Base-by-base conservation (phyloP, 2,329 filamentous ascomycete genomes). In the Lecanoromycetidae sp. region DNA sequence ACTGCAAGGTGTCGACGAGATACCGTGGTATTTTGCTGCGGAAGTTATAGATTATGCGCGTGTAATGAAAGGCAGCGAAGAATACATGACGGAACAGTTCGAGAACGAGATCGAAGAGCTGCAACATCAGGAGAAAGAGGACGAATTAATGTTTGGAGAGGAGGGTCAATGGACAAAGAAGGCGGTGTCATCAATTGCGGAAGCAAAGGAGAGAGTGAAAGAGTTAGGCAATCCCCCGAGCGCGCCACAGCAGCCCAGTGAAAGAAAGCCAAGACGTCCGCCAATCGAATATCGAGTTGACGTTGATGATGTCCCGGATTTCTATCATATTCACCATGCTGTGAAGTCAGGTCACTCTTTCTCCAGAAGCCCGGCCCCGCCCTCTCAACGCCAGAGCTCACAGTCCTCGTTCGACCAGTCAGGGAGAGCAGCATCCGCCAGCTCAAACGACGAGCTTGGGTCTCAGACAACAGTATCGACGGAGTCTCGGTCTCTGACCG, bases 41-140 rank as follows among this genome's bases (percentile, higher is more conserved):
- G 93, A 94, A 57, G 87, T 94, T 29, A 75, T 93, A 60, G 91
- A 98, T 61, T 98, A 95, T 63, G 87, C 88, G 13, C 79, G 88
- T 32, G 82, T 96, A 46, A 94, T 98, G 85, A 94, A 90, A 61
- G 91, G 88, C 5, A 90, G 86, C 4, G 79, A 84, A 57, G 80
- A 84, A 27, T 98, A 98, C 61, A 90, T 98, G 82, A 61, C 70
- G 10, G 72, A 78, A 44, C 84, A 96, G 60, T 90, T 82, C 56
- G 79, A 93, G 52, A 69, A 76, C 30, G 90, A 96, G 61, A 80
- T 94, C 29, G 69, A 76, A 32, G 80, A 85, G 15, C 69, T 98
- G 20, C 68, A 77, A 50, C 72, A 72, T 52, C 87, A 94, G 66
- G 87, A 87, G 57, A 79, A 80, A 54, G 87, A 94, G 62, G 91